Base-by-base conservation (phyloP, 352 stramenopile species). In the Globisporangium nagaii region DNA sequence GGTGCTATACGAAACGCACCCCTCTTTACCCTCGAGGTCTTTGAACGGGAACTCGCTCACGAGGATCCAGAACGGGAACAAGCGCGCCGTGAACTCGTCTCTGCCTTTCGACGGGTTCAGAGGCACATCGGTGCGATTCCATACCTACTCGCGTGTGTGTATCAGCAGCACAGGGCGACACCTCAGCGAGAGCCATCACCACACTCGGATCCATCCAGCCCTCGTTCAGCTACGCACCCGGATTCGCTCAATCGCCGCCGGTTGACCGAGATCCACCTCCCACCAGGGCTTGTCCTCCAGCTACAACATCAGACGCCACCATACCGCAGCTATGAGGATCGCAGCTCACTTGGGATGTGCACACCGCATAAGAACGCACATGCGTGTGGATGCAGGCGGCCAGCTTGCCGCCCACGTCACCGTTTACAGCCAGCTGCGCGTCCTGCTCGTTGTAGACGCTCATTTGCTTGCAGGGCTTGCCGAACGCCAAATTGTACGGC, bases 1-100 rank as follows among this genome's bases (percentile, higher is more conserved):
- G 17, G 3, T 20, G 3, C 6, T 6, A 25, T 4, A 13, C 5
- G 2, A 2, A 17, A 19, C 43, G 48, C 50, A 88, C 66, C 82
- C 84, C 65, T 90, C 80, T 32, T 88, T 86, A 44, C 87, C 87
- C 24, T 88, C 60, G 30, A 85, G 53, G 30, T 91, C 71, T 32
- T 80, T 73, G 65, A 98, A 98, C 10, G 88, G 75, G 34, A 87
- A 79, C 51, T 95, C 79, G 27, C 90, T 96, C 15, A 97, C 79
- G 57, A 98, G 86, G 57, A 98, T 82, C 89, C 90, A 98, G 58
- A 82, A 96, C 11, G 93, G 93, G 50, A 97, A 97, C 22, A 98
- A 47, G 0, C 90, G 73, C 41, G 49, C 59, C 2, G 75, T 86
- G 62, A 86, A 98, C 51, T 96, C 78, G 58, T 86, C 75, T 7